Base-by-base conservation (phyloP, 1,284 basidiomycete species). In the Trametes polyzona region DNA sequence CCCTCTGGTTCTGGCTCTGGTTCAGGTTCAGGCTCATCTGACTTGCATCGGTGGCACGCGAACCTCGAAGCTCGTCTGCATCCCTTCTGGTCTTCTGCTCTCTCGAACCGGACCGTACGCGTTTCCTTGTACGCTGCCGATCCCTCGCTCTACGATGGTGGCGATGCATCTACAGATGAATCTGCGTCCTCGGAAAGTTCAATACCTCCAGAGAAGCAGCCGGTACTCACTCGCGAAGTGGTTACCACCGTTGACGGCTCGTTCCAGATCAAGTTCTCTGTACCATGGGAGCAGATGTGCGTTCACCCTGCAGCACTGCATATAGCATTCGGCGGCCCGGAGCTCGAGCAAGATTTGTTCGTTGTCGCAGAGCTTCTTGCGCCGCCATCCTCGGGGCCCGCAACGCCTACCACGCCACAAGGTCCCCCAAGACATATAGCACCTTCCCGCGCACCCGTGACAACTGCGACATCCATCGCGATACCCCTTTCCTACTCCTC, bases 61-160 rank as follows among this genome's bases (percentile, higher is more conserved):
- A 94, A 93, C 64, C 78, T 95, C 4, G 89, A 93, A 67, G 72
- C 77, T 7, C 84, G 93, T 1, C 74, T 95, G 21, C 83, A 82
- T 43, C 85, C 88, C 0, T 94, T 95, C 73, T 94, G 88, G 89
- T 82, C 86, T 1, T 84, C 86, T 9, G 82, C 82, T 0, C 74
- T 93, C 0, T 66, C 85, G 14, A 77, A 81, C n/a, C 80, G 89
- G 24, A 77, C 71, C 1, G 73, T 92, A 3, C 80, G 81, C 11
- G 60, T 93, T 6, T 76, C 81, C 16, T 62, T 92, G 11, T 87
- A 80, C 61, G 74, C 80, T 3, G 71, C 75, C 8, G 64, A 70
- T 17, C 72, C 78, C 5, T 44, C 60, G 1, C 32, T 62, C 11
- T 58, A 57, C 27, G 63, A 66, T 35, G 40, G 42, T 24, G 53